Conservation (phyloP, 306 rosid species). For the Rosa multiflora region DNA sequence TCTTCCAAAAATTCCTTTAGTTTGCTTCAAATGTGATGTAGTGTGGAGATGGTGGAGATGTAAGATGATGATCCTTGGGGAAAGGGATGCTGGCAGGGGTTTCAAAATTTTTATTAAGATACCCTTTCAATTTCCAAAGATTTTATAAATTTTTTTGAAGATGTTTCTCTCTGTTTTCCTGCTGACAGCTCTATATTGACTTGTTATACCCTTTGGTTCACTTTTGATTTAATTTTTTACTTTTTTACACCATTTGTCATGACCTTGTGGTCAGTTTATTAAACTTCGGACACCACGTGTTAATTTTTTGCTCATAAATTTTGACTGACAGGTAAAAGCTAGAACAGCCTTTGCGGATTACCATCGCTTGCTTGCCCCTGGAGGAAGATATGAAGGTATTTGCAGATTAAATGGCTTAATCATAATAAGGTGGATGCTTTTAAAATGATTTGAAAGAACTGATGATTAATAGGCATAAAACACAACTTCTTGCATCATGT, state of each 20-base stretch:
- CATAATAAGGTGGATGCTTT: background rate
- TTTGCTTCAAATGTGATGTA: background rate
- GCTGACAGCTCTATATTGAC: background rate
- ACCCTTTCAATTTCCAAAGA: background rate
- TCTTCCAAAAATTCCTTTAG: background rate
- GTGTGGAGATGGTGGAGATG: background rate
- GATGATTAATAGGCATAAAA: background rate
- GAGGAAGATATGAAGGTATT: slow-evolving; percentile 64
- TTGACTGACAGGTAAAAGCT: slow-evolving; percentile 53
- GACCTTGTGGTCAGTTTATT: background rate
- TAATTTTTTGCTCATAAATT: slow-evolving; percentile 8
- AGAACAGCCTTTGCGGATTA: slow-evolving; percentile 54
- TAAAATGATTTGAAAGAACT: background rate
- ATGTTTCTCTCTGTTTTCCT: background rate
- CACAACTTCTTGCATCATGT: background rate
- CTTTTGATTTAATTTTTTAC: background rate
- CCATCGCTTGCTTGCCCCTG: slow-evolving; percentile 70
- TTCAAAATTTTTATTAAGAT: background rate
- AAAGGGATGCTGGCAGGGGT: background rate
- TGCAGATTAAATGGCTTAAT: background rate
- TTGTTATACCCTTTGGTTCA: background rate
- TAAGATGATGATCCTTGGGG: background rate
- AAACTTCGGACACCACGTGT: slow-evolving; percentile 14
- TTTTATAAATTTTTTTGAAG: background rate
- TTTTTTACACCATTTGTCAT: no score